These are phyloP conservation scores for Choanephora cucurbitarum DNA, from an alignment of 371 early-diverging fungal genomes.

Conservation along the genomic window DNA sequence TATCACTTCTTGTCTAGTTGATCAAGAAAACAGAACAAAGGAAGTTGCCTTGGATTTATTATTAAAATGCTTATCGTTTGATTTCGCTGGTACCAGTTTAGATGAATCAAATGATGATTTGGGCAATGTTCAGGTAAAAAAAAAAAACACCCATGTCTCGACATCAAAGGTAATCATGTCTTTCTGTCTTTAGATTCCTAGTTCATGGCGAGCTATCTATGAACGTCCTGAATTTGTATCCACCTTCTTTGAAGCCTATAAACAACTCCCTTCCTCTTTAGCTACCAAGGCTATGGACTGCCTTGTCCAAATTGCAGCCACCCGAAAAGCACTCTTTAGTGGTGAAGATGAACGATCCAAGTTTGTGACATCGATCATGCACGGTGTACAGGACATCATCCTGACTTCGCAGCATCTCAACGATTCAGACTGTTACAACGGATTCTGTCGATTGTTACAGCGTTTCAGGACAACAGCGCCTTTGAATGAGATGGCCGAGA, in stretches of 20 bases:
- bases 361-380: slow-evolving; percentile 68
- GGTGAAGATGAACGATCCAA: slow-evolving; percentile 60
- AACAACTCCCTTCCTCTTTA: slow-evolving; percentile 41
- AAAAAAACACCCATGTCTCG: neutral
- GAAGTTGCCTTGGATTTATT: slow-evolving; percentile 65
- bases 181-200: too few species aligned
- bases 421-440: slow-evolving; percentile 75
- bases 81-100: slow-evolving; percentile 82
- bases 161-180: too few species aligned
- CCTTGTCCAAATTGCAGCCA: slow-evolving; percentile 73
- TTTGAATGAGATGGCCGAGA: slow-evolving; percentile 68
- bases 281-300: slow-evolving; percentile 71
- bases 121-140: slow-evolving; percentile 69
- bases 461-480: slow-evolving; percentile 78
- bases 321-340: slow-evolving; percentile 79
- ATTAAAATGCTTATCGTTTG: slow-evolving; percentile 72
- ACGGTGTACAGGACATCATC: slow-evolving; percentile 65
- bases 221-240: slow-evolving; percentile 62
- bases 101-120: slow-evolving; percentile 85
- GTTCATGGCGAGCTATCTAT: slow-evolving; percentile 70
- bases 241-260: slow-evolving; percentile 69
- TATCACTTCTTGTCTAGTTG: slow-evolving; percentile 21
- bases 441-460: slow-evolving; percentile 78
- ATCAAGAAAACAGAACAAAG: slow-evolving; percentile 46
- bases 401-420: slow-evolving; percentile 53